Evolutionary conservation across 345 rosid genomes (phyloP).

Genomic region (Eucalyptus curtisii): DNA sequence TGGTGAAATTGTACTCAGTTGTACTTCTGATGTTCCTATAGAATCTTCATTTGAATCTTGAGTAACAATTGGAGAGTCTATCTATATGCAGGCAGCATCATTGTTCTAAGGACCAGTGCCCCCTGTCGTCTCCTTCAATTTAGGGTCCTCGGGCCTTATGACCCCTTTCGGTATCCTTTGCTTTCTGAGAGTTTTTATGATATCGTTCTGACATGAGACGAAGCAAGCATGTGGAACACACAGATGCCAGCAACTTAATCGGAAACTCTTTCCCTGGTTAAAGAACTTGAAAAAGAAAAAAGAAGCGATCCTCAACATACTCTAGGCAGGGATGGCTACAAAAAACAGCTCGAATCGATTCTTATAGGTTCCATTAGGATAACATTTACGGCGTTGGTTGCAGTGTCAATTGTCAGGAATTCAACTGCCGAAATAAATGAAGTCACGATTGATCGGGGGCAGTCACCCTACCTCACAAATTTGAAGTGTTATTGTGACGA

Average conservation of each 20-base stretch:
- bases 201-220: background rate
- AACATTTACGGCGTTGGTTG: slow-evolving; percentile 65
- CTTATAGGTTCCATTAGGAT: slow-evolving; percentile 79
- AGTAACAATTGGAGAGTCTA: background rate
- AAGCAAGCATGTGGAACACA: background rate
- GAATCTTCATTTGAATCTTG: background rate
- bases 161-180: slow-evolving; percentile 92
- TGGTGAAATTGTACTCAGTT: background rate
- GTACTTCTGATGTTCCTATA: background rate
- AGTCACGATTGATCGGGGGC: slow-evolving; percentile 91
- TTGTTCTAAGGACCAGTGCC: slow-evolving; percentile 98
- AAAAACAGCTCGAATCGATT: slow-evolving; percentile 64
- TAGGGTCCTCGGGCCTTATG: slow-evolving; percentile 98
- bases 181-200: background rate
- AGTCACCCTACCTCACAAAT: slow-evolving; percentile 74
- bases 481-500: slow-evolving; percentile 93
- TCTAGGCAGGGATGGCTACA: slow-evolving; percentile 70
- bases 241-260: background rate
- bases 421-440: slow-evolving; percentile 65
- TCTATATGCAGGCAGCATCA: slow-evolving; percentile 71
- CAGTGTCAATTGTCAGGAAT: slow-evolving; percentile 71
- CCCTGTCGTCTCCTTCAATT: slow-evolving; percentile 82
- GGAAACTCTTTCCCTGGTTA: background rate
- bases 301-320: slow-evolving; percentile 17
- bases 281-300: background rate